Base-by-base conservation (phyloP, 306 rosid genomes). In the Sechiopsis laciniata region DNA sequence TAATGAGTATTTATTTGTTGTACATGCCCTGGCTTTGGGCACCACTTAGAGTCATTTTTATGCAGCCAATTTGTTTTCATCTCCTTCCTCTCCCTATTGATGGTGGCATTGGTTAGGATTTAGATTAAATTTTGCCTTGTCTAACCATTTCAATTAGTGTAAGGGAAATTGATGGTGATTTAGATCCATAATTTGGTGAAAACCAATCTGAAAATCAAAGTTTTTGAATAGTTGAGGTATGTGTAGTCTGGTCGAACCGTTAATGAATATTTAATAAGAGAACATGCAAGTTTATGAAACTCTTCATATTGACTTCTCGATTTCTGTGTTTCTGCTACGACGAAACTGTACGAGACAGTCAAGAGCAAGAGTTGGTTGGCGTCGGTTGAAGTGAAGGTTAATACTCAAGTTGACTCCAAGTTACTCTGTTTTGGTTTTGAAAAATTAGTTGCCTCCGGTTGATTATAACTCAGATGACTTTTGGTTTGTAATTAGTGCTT, bases 1-100 rank as follows among this genome's bases (percentile, higher is more conserved):
- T 12, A 70, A 15, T 9, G 10, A 42, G 24, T 66, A 6, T 16
- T 19, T 54, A 4, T 32, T 42, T 71, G 2, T 7, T 55, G 51
- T 37, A 53, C 64, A 53, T 37, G 62, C 64, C 63, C 46, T 51
- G 45, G 26, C 74, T 70, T n/a, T 4, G 74, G 74, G 74, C 48
- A 51, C 60, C 60, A 51, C 32, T 26, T 21, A 50, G 20, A 48
- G 21, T 20, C 19, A 66, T 51, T 63, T 63, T 29, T 60, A 60
- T 60, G 45, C 15, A 60, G 2, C 55, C 40, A 46, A 46, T 48
- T 48, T 21, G 42, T 48, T 68, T 12, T 8, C 22, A 2, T 42
- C 53, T 42, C 10, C 32, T 65, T 42, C 32, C 40, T 69, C 42
- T 14, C 14, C 26, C 21, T 68, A 48, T 24, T 70, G 32, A 66